phyloP scores from a whole-genome alignment of 2,329 filamentous ascomycete genomes.

The Curvularia spicifera region DNA sequence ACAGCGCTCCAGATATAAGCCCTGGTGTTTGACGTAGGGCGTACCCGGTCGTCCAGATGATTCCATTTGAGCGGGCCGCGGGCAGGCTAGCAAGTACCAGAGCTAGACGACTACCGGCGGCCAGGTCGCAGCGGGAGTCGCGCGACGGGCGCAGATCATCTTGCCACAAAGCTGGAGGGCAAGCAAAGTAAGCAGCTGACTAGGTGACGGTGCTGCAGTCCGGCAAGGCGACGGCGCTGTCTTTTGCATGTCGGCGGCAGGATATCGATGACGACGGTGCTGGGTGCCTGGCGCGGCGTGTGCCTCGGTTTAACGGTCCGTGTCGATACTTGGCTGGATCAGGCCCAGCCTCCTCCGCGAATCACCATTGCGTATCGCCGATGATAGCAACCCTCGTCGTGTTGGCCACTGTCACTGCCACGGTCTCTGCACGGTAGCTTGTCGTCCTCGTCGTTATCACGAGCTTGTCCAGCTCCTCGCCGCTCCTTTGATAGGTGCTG shows the following conservation, averaged over 20 bases:
- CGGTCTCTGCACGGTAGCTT: not conserved
- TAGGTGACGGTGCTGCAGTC: not conserved
- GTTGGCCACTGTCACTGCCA: conserved; percentile 22
- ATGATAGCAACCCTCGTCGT: conserved; percentile 32
- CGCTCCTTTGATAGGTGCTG: conserved; percentile 17
- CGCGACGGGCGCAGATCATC: conserved; percentile 2
- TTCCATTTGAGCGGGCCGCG: conserved; percentile 19
- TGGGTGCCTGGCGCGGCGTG: conserved; percentile 10
- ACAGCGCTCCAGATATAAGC: not conserved
- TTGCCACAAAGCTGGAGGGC: not conserved
- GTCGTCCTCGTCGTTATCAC: conserved; percentile 5
- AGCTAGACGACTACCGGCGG: conserved; percentile 7
- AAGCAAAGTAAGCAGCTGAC: not conserved
- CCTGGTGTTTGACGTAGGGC: conserved; percentile 28
- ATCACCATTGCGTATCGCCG: conserved; percentile 24
- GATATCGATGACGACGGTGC: conserved; percentile 11
- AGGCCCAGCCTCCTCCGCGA: conserved; percentile 31
- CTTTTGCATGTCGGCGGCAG: not conserved
- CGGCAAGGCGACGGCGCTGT: not conserved
- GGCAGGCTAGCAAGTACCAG: conserved; percentile 9
- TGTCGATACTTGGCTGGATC: conserved; percentile 23
- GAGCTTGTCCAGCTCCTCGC: conserved; percentile 24
- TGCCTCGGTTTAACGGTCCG: conserved; percentile 27
- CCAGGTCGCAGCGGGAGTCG: conserved; percentile 6
- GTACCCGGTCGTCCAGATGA: conserved; percentile 2